Conservation (phyloP, 768 basidiomycete genomes). For the Scleroderma bovista region DNA sequence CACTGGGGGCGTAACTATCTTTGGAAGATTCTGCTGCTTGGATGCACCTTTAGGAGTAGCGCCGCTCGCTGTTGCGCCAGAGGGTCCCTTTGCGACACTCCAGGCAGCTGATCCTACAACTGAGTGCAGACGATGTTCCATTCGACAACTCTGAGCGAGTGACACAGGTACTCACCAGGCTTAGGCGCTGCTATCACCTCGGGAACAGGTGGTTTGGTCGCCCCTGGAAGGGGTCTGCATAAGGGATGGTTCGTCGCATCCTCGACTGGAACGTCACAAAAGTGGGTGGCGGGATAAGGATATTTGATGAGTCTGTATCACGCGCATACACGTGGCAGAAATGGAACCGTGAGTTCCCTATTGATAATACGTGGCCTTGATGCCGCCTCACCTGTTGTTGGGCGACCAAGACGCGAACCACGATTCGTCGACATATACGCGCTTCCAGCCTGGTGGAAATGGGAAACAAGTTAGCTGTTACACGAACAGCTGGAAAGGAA, state of each 20-base stretch:
- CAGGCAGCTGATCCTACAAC: conserved; percentile 27
- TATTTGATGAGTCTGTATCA: conserved; percentile 23
- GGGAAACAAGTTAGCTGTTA: not conserved
- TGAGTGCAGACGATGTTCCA: conserved; percentile 6
- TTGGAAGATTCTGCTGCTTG: conserved; percentile 3
- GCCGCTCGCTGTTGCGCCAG: conserved; percentile 1
- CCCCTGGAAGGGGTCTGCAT: conserved; percentile 41
- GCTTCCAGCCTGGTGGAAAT: conserved; percentile 39
- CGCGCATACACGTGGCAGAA: not conserved
- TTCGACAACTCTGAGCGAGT: conserved; percentile 4
- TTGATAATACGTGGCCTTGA: conserved; percentile 1
- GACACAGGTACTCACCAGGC: conserved; percentile 23
- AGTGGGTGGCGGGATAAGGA: conserved; percentile 37
- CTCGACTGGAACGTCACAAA: conserved; percentile 36
- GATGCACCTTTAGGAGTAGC: conserved; percentile 17
- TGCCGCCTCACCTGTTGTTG: conserved; percentile 19
- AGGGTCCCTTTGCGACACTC: conserved; percentile 13
- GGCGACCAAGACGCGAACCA: conserved; percentile 34
- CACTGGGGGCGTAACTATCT: conserved; percentile 14
- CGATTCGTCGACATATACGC: conserved; percentile 36
- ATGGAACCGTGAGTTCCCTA: not conserved
- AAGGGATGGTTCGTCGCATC: conserved; percentile 33
- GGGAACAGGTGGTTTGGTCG: conserved; percentile 21
- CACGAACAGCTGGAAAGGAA: not conserved
- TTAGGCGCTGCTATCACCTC: conserved; percentile 19